phyloP scores from a whole-genome alignment of 2,329 filamentous ascomycete genomes.

The Cordyceps pruinosa region DNA sequence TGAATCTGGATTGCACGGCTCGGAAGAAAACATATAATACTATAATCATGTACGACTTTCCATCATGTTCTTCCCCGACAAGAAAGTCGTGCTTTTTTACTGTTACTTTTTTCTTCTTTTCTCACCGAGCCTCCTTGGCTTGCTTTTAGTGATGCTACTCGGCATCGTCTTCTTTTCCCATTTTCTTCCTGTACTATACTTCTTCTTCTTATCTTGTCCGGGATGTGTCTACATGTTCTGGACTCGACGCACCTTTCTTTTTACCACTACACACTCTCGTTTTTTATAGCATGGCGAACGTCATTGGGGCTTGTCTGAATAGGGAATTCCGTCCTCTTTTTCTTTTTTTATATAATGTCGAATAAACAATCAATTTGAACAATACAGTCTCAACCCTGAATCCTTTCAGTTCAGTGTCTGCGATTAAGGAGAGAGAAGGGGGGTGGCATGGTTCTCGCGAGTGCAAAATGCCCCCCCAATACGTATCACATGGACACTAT shows the following conservation, averaged over 20 bases:
- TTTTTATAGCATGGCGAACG: constrained; percentile 10
- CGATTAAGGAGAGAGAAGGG: too few relatives aligned
- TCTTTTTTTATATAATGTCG: not conserved
- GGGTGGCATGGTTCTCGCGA: too few relatives aligned
- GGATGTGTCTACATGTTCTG: not conserved
- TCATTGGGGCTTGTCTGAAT: constrained; percentile 9
- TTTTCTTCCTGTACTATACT: constrained; percentile 9
- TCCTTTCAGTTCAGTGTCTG: too few relatives aligned
- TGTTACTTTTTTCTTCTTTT: not conserved
- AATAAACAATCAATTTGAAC: not conserved
- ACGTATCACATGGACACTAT: too few relatives aligned
- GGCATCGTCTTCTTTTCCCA: not conserved
- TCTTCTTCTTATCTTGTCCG: constrained; percentile 1
- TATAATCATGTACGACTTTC: constrained; percentile 11
- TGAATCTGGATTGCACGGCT: not conserved
- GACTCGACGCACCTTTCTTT: not conserved
- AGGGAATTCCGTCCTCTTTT: not conserved
- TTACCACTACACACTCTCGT: constrained; percentile 2
- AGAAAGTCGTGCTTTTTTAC: too few relatives aligned
- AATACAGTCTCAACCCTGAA: too few relatives aligned
- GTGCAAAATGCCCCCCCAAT: too few relatives aligned
- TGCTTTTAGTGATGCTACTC: not conserved
- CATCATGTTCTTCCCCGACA: too few relatives aligned
- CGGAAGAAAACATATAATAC: constrained; percentile 3
- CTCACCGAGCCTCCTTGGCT: not conserved